Evolutionary conservation across 2,329 filamentous ascomycete genomes (phyloP), one percentile per base, ranked within the genome.

Genomic region (Diplodia intermedia): DNA sequence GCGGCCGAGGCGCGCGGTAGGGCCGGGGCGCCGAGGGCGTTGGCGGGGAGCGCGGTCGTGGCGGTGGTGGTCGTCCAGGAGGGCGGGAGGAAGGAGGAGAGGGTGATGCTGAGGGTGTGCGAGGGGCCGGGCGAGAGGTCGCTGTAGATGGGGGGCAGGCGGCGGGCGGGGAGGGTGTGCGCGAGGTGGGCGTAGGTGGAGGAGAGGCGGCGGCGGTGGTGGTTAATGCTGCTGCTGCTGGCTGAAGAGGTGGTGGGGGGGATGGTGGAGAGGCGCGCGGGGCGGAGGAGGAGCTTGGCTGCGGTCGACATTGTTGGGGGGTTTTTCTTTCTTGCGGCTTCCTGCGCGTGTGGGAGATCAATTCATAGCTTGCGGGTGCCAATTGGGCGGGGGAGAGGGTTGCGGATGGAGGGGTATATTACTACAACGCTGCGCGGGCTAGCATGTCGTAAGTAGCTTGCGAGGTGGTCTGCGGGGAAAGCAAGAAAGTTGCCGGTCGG

Each of bases 91-190:
- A 75, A 76, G 9, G 72, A 71, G 4, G 49, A 49, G 2, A 79
- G 71, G 2, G 75, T 72, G 9, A 88, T 81, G 71, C 85, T 83
- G 56, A 97, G 85, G 55, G 92, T 87, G 78, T 89, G 83, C 0
- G 89, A 90, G 33, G 84, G 85, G 67, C 86, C 88, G 0, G 89
- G 86, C 40, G 85, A 84, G 69, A 90, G 79, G 73, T 86, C 84
- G 72, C 89, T 87, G 74, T 83, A 83, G 67, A 83, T 79, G 56
- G 83, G 76, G 1, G 82, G 82, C 56, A 86, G 80, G 60, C 76
- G 78, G 69, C 86, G 85, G 47, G 79, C 74, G 50, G 81, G 83
- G 75, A 89, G 79, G 61, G 75, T 70, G 36, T 66, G 54, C 18
- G 20, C 15, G 29, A 67, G 65, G 65, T 52, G 54, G 5, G 65